phyloP scores from a whole-genome alignment of 192 early-diverging fungal species.

The Coemansia sp. region DNA sequence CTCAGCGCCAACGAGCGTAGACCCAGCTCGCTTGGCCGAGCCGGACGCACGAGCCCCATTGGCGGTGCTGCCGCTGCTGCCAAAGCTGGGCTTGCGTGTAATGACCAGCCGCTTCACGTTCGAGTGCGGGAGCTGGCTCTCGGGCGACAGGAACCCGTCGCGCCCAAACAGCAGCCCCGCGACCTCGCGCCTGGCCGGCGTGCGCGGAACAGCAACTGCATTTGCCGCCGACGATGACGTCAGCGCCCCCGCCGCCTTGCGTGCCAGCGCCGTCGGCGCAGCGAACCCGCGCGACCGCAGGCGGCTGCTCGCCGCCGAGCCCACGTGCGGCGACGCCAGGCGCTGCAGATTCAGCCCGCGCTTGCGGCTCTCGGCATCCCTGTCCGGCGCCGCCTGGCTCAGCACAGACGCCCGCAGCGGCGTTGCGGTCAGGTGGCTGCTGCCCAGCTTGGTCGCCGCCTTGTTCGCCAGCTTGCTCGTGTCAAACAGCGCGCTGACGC shows the following conservation, averaged over 20 bases:
- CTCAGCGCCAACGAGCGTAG: no score
- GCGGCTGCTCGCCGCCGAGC: constrained; percentile 51
- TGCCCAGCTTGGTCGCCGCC: constrained; percentile 5
- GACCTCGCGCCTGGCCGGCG: background rate
- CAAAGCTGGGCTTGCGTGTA: constrained; percentile 47
- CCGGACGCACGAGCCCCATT: background rate
- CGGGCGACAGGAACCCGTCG: constrained; percentile 59
- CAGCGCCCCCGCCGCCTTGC: constrained; percentile 26
- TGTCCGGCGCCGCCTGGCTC: constrained; percentile 30
- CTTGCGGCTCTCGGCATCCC: constrained; percentile 58
- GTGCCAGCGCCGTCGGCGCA: constrained; percentile 17
- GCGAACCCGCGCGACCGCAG: constrained; percentile 77
- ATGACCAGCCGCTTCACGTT: constrained; percentile 72
- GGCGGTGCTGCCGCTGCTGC: background rate
- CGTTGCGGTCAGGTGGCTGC: constrained; percentile 44
- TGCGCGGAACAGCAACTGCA: constrained; percentile 13
- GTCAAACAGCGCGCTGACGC: constrained; percentile 78
- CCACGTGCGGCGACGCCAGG: constrained; percentile 70
- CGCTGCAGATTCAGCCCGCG: constrained; percentile 68
- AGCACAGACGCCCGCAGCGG: constrained; percentile 30
- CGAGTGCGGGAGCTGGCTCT: constrained; percentile 67
- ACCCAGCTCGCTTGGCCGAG: background rate
- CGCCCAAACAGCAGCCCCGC: constrained; percentile 33
- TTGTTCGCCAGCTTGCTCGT: constrained; percentile 27
- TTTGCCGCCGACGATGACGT: constrained; percentile 28